Evolutionary conservation across 495 filamentous ascomycete genomes (phyloP).

Genomic region (Peziza echinospora): DNA sequence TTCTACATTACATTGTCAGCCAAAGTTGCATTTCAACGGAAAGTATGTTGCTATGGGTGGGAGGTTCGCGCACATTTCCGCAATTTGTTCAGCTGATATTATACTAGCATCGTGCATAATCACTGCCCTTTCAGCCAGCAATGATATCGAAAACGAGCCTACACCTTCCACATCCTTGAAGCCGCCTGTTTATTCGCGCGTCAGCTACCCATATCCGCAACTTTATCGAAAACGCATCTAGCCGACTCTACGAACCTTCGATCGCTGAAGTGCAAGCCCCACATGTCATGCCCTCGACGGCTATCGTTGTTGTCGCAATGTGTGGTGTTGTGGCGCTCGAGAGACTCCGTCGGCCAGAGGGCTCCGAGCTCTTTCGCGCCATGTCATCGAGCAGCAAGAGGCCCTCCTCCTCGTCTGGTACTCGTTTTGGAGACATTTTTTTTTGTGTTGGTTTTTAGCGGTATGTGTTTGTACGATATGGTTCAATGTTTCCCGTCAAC

Average conservation of each 20-base stretch:
- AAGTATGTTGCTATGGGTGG: too few relatives aligned
- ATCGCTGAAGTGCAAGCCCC: slow-evolving; percentile 84
- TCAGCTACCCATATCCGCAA: slow-evolving; percentile 96
- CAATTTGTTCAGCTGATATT: slow-evolving; percentile 48
- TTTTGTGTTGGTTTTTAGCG: too few relatives aligned
- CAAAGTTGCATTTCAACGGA: slow-evolving; percentile 32
- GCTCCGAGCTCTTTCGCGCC: background rate
- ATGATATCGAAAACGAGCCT: slow-evolving; percentile 64
- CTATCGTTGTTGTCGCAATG: slow-evolving; percentile 53
- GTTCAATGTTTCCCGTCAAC: too few relatives aligned
- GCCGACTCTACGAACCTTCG: slow-evolving; percentile 44
- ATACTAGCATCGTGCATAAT: slow-evolving; percentile 63
- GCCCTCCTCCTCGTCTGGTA: background rate
- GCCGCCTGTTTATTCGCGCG: slow-evolving; percentile 48
- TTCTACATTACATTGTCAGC: slow-evolving; percentile 20
- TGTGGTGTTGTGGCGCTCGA: background rate
- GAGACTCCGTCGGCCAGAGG: background rate
- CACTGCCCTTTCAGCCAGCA: slow-evolving; percentile 82
- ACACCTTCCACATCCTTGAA: slow-evolving; percentile 68
- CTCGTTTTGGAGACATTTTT: too few relatives aligned
- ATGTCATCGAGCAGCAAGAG: background rate
- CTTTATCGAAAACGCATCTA: slow-evolving; percentile 5
- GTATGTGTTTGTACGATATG: too few relatives aligned
- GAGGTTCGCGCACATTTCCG: slow-evolving; percentile 35
- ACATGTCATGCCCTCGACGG: slow-evolving; percentile 95